phyloP scores from a whole-genome alignment of 2,329 filamentous ascomycete genomes.

The Fusarium scirpi region DNA sequence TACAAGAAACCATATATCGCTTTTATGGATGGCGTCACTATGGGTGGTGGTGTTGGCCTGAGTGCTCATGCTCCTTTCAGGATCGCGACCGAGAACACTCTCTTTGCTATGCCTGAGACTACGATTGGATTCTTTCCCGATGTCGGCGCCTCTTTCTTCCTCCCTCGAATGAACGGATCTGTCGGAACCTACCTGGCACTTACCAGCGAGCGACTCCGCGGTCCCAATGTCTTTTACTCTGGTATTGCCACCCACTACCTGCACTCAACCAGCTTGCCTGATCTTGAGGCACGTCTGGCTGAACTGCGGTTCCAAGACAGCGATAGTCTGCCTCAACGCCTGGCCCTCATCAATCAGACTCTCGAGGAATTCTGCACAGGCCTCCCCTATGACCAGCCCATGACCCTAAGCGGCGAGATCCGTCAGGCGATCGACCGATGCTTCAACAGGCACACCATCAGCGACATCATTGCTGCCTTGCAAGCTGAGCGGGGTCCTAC shows the following conservation, averaged over 20 bases:
- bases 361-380: constrained; percentile 93
- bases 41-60: constrained; percentile 96
- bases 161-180: constrained; percentile 87
- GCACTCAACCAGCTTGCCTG: constrained; percentile 86
- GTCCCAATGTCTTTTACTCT: constrained; percentile 88
- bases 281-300: constrained; percentile 84
- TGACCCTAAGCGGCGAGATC: constrained; percentile 74
- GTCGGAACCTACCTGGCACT: constrained; percentile 93
- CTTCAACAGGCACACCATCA: constrained; percentile 75
- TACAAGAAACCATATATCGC: constrained; percentile 94
- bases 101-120: constrained; percentile 99
- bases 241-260: constrained; percentile 97
- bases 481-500: constrained; percentile 64
- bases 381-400: constrained; percentile 79
- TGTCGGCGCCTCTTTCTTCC: constrained; percentile 95
- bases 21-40: constrained; percentile 97
- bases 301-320: constrained; percentile 91
- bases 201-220: constrained; percentile 85
- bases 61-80: constrained; percentile 95
- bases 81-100: constrained; percentile 93
- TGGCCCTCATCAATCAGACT: constrained; percentile 82
- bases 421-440: constrained; percentile 87
- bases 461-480: constrained; percentile 78
- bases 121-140: constrained; percentile 99
- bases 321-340: constrained; percentile 70